Conservation (phyloP, 2,329 filamentous ascomycete genomes). For the Talaromyces sp. region DNA sequence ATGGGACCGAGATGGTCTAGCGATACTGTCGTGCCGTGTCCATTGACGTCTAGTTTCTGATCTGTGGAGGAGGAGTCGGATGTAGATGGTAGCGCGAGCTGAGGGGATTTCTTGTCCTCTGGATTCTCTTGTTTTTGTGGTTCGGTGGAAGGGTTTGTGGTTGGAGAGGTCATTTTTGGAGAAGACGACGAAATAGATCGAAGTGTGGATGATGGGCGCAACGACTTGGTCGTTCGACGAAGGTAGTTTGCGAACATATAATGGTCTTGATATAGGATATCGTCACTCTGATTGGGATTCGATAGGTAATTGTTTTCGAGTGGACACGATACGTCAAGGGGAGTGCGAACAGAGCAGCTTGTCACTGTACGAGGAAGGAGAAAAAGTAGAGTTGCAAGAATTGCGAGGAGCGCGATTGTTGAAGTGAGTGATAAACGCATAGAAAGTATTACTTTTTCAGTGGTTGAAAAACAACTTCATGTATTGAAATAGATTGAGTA, state of each 20-base stretch:
- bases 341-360: background rate
- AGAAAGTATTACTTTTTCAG: background rate
- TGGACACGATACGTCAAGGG: background rate
- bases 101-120: background rate
- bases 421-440: background rate
- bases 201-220: background rate
- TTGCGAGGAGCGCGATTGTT: background rate
- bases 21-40: conserved; percentile 42
- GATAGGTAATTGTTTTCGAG: background rate
- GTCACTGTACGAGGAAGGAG: background rate
- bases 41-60: conserved; percentile 60
- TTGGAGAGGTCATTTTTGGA: conserved; percentile 2
- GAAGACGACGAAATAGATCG: conserved; percentile 3
- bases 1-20: conserved; percentile 67
- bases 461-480: background rate
- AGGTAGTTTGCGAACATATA: conserved; percentile 11
- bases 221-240: conserved; percentile 7
- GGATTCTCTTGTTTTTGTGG: background rate
- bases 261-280: background rate
- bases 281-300: background rate
- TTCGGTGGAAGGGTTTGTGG: background rate
- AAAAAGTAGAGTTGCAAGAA: background rate
- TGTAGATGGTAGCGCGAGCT: conserved; percentile 11
- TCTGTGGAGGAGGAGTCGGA: background rate
- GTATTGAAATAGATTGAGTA: background rate